A percentile compares a stretch with the other conserved stretches of the same genome.
phyloP scores from a whole-genome alignment of 1,284 basidiomycete species.

The Puccinia coronata region DNA sequence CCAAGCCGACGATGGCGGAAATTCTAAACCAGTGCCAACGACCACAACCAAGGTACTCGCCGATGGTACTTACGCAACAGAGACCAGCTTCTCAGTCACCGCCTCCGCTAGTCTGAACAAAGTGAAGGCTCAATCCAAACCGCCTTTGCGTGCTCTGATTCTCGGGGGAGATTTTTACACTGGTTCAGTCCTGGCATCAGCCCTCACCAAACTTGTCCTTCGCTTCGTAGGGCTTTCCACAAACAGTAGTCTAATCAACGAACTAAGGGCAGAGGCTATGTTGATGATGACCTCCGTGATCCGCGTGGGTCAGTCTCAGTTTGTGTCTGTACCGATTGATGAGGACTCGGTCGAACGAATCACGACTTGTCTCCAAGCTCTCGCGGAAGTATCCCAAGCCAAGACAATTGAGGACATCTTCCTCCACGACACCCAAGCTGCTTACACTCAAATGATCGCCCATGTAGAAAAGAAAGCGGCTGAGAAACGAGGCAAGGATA shows the following conservation, averaged over 20 bases:
- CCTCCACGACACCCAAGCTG: conserved; percentile 85
- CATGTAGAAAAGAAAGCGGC: conserved; percentile 88
- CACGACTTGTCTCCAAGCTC: conserved; percentile 91
- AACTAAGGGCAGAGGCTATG: conserved; percentile 89
- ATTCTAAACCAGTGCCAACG: conserved; percentile 56
- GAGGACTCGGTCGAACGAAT: conserved; percentile 97
- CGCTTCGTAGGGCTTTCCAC: conserved; percentile 70
- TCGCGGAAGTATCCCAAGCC: conserved; percentile 69
- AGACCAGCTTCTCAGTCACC: conserved; percentile 80
- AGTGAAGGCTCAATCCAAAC: conserved; percentile 82
- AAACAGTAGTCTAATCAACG: conserved; percentile 69
- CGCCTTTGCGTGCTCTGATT: conserved; percentile 83
- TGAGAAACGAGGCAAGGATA: conserved; percentile 78
- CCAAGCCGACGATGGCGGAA: conserved; percentile 50
- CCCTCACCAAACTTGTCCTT: conserved; percentile 88
- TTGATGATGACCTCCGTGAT: conserved; percentile 97
- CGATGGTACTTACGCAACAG: conserved; percentile 97
- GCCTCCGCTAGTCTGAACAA: conserved; percentile 72
- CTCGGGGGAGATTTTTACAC: conserved; percentile 98
- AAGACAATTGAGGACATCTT: conserved; percentile 78
- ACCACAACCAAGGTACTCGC: conserved; percentile 72
- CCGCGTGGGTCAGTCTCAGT: conserved; percentile 94
- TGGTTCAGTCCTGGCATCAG: conserved; percentile 80
- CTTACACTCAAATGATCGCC: conserved; percentile 89
- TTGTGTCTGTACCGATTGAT: conserved; percentile 88